These are phyloP conservation scores for Xylariales sp. DNA, from an alignment of 2,329 filamentous ascomycete genomes.

Conservation along the genomic window DNA sequence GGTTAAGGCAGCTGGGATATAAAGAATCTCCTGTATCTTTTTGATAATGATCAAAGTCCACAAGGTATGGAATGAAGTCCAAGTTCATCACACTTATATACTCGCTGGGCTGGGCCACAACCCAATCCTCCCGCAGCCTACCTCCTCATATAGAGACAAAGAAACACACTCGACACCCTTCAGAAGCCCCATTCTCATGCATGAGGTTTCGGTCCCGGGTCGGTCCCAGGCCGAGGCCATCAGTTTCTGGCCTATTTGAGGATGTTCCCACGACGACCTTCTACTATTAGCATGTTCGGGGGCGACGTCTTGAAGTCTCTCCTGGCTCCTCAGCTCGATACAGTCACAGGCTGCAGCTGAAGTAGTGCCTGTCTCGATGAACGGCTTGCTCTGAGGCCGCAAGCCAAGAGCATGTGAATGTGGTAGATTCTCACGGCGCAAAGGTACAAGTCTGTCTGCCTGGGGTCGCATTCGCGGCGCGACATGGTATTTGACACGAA, in stretches of 20 bases:
- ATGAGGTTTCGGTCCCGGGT: neutral
- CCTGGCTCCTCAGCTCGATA: conserved; percentile 17
- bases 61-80: neutral
- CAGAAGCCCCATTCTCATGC: conserved; percentile 1
- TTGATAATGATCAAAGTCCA: neutral
- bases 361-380: neutral
- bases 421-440: neutral
- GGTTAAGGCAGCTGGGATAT: neutral
- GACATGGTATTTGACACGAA: conserved; percentile 15
- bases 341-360: neutral
- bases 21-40: neutral
- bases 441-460: neutral
- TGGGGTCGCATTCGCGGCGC: conserved; percentile 14
- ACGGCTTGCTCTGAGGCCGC: neutral
- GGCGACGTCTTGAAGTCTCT: conserved; percentile 7
- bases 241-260: neutral
- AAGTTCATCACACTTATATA: conserved; percentile 9
- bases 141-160: conserved; percentile 9
- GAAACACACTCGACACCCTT: neutral
- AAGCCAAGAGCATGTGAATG: neutral
- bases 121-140: neutral
- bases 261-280: conserved; percentile 1
- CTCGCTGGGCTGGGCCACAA: neutral
- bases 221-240: neutral
- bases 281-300: conserved; percentile 23